Conservation (phyloP, 2,329 filamentous ascomycete genomes). For the Microdochium paspali region DNA sequence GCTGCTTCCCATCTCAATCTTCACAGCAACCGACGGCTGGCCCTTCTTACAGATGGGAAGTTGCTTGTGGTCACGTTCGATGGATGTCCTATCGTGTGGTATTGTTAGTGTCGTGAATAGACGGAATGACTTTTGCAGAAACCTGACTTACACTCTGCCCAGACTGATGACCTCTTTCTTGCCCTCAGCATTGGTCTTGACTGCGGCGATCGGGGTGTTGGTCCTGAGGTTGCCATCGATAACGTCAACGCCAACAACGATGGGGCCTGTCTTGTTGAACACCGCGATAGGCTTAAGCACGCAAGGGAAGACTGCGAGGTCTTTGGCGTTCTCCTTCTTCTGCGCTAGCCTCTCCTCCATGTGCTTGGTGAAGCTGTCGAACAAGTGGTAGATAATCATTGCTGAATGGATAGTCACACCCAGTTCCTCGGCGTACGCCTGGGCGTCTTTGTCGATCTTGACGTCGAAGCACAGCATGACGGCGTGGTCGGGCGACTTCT, state of each 20-base stretch:
- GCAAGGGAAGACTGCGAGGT: conserved; percentile 94
- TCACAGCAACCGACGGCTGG: conserved; percentile 93
- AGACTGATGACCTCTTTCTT: conserved; percentile 76
- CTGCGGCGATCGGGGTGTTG: conserved; percentile 81
- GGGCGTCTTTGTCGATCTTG: conserved; percentile 96
- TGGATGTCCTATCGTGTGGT: too few species aligned
- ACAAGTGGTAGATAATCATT: conserved; percentile 98
- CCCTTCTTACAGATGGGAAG: conserved; percentile 89
- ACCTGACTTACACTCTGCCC: conserved; percentile 76
- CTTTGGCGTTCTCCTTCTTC: conserved; percentile 93
- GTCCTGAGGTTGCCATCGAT: conserved; percentile 79
- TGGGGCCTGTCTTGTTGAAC: conserved; percentile 97
- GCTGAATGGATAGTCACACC: conserved; percentile 97
- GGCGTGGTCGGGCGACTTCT: conserved; percentile 91
- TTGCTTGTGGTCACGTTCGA: conserved; percentile 96
- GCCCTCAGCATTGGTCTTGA: conserved; percentile 74
- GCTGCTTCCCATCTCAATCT: conserved; percentile 87
- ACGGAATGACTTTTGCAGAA: too few species aligned
- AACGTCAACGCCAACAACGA: conserved; percentile 92
- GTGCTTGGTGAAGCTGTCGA: conserved; percentile 92
- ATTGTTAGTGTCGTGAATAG: too few species aligned
- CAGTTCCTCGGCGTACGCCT: conserved; percentile 81
- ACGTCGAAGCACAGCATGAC: conserved; percentile 99
- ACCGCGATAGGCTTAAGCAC: conserved; percentile 82
- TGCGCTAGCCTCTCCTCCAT: conserved; percentile 80